phyloP scores from a whole-genome alignment of 441 rosid species.

The Populus hybrid region DNA sequence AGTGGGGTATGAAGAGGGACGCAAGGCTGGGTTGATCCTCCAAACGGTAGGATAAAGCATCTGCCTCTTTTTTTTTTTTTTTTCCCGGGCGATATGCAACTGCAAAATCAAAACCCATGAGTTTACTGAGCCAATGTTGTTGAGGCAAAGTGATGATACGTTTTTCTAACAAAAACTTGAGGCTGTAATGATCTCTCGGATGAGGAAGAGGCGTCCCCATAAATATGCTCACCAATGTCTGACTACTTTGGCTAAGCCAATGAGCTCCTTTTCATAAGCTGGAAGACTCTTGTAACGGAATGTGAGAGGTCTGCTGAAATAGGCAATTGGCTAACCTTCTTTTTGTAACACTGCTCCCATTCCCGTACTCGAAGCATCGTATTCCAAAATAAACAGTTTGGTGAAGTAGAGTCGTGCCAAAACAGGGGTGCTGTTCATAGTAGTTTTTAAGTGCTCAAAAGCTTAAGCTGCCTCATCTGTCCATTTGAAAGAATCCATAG shows the following conservation, averaged over 20 bases:
- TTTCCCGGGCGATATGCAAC: too few relatives aligned
- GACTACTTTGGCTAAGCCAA: not conserved
- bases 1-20: too few relatives aligned
- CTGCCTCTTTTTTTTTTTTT: too few relatives aligned
- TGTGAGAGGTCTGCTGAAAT: not conserved
- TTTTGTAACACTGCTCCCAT: not conserved
- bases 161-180: not conserved
- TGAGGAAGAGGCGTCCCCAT: not conserved
- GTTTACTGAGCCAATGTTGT: not conserved
- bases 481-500: not conserved
- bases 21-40: too few relatives aligned
- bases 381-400: not conserved
- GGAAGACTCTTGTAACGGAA: too few relatives aligned
- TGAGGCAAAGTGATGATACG: not conserved
- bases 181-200: not conserved
- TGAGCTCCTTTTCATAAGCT: not conserved
- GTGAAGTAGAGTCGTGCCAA: not conserved
- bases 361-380: not conserved
- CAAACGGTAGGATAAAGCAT: too few relatives aligned
- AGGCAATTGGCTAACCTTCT: not conserved
- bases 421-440: not conserved
- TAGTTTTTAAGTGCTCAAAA: not conserved
- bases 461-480: rapidly evolving
- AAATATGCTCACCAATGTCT: not conserved
- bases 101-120: too few relatives aligned